Percentiles rank a stretch among this genome's conserved stretches.
phyloP scores from a whole-genome alignment of 495 filamentous ascomycete genomes.

The Hypoxylon perforatum region DNA sequence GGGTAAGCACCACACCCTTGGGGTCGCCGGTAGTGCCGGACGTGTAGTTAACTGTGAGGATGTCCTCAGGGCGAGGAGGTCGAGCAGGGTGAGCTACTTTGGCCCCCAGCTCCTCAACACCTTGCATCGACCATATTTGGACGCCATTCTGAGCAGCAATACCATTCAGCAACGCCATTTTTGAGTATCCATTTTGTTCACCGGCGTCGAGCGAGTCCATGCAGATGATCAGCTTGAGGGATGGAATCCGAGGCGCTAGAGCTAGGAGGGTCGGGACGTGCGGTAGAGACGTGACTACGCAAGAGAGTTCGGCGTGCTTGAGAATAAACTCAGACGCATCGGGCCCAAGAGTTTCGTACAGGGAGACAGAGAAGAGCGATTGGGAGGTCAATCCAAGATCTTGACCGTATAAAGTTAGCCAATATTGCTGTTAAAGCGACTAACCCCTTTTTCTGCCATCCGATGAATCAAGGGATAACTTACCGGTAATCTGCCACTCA shows the following conservation, averaged over 20 bases:
- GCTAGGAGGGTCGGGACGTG: conserved; percentile 90
- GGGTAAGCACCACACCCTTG: conserved; percentile 91
- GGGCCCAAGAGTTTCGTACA: conserved; percentile 95
- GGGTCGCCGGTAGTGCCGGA: conserved; percentile 95
- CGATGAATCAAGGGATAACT: conserved; percentile 24
- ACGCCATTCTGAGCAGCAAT: conserved; percentile 79
- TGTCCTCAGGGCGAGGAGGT: conserved; percentile 77
- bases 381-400: conserved; percentile 93
- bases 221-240: conserved; percentile 87
- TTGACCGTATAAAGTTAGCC: conserved; percentile 45
- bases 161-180: conserved; percentile 77
- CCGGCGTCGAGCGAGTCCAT: conserved; percentile 87
- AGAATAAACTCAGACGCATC: conserved; percentile 95
- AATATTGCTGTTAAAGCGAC: background rate
- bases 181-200: conserved; percentile 81
- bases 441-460: background rate
- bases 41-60: conserved; percentile 97
- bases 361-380: conserved; percentile 87
- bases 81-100: conserved; percentile 72
- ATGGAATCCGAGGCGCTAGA: conserved; percentile 79
- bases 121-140: conserved; percentile 77
- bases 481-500: conserved; percentile 96
- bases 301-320: conserved; percentile 82
- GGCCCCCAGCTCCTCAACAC: conserved; percentile 81
- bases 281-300: conserved; percentile 81